A percentile compares a stretch with the other conserved stretches of the same genome.
Evolutionary conservation across 2,329 filamentous ascomycete species (phyloP).

Genomic region (Polychaeton citri): DNA sequence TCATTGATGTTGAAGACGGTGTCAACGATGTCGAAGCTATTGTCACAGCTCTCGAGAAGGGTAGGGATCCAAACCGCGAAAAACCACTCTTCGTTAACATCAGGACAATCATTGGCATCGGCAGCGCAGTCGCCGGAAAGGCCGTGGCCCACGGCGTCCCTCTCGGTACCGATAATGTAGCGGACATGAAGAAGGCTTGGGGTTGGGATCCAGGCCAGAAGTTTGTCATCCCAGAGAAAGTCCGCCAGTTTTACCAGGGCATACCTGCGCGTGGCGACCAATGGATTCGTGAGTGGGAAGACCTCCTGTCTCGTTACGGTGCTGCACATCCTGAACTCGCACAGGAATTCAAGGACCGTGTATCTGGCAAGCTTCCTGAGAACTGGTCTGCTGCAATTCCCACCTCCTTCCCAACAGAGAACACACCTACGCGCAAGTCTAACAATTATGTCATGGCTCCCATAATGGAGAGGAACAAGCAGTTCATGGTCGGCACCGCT

Average conservation of each 20-base stretch:
- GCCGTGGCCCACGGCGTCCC: constrained; percentile 46
- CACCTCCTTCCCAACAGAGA: constrained; percentile 31
- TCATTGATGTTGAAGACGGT: constrained; percentile 41
- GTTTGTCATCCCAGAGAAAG: constrained; percentile 27
- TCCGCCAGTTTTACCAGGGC: constrained; percentile 41
- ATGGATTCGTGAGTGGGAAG: constrained; percentile 36
- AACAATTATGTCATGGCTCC: constrained; percentile 30
- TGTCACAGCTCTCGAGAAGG: constrained; percentile 33
- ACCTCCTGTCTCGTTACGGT: constrained; percentile 30
- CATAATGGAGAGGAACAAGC: constrained; percentile 17
- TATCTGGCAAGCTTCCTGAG: constrained; percentile 33
- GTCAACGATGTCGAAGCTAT: constrained; percentile 37
- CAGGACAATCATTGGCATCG: constrained; percentile 42
- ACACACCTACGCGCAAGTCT: constrained; percentile 39
- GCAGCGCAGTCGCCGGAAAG: constrained; percentile 35
- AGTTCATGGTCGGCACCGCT: constrained; percentile 25
- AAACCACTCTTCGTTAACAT: constrained; percentile 48
- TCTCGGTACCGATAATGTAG: constrained; percentile 41
- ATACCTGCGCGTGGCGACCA: constrained; percentile 32
- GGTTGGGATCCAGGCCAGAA: constrained; percentile 35
- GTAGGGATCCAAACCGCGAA: constrained; percentile 26
- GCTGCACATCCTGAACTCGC: constrained; percentile 36
- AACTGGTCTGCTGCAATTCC: constrained; percentile 40
- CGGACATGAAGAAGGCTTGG: constrained; percentile 38
- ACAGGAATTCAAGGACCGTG: constrained; percentile 35